A percentile compares a stretch with the other conserved stretches of the same genome.
Conservation (phyloP, 1,139 yeast species). For the Nematodospora anomalae region DNA sequence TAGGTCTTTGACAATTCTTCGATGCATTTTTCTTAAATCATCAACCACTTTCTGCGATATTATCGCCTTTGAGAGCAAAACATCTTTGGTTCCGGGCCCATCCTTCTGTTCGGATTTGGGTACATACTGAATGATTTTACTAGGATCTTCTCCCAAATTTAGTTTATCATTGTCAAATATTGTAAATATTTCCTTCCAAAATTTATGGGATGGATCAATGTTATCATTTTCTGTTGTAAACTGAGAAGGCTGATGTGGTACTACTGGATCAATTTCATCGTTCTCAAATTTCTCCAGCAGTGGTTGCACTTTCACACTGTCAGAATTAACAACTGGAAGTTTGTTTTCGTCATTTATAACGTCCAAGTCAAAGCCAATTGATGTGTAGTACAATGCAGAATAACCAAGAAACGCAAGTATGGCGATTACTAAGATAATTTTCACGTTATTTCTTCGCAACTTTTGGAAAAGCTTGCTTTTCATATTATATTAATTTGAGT, state of each 20-base stretch:
- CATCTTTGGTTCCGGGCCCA: slow-evolving; percentile 28
- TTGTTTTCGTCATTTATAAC: slow-evolving; percentile 3
- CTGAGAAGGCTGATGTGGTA: background rate
- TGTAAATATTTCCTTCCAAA: slow-evolving; percentile 25
- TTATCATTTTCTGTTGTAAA: background rate
- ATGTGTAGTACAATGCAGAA: background rate
- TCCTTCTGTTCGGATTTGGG: slow-evolving; percentile 22
- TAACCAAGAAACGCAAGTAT: slow-evolving; percentile 3
- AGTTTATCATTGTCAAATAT: slow-evolving; percentile 20
- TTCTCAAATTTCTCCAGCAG: too few relatives aligned
- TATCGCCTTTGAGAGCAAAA: slow-evolving; percentile 30
- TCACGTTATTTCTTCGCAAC: slow-evolving; percentile 8
- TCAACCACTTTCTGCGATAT: slow-evolving; percentile 24
- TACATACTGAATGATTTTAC: slow-evolving; percentile 24
- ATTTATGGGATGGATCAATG: slow-evolving; percentile 16
- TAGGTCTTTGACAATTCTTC: slow-evolving; percentile 21
- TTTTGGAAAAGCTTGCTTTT: slow-evolving; percentile 7
- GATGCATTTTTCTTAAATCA: slow-evolving; percentile 29
- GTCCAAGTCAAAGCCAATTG: background rate
- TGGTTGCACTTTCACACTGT: background rate
- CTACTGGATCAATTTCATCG: slow-evolving; percentile 5
- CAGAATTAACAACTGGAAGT: background rate
- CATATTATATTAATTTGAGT: too few relatives aligned
- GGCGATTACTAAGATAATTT: slow-evolving; percentile 2
- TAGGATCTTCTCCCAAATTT: slow-evolving; percentile 17